Evolutionary conservation across 495 filamentous ascomycete genomes (phyloP).

Genomic region (Xanthoparmelia taractica): DNA sequence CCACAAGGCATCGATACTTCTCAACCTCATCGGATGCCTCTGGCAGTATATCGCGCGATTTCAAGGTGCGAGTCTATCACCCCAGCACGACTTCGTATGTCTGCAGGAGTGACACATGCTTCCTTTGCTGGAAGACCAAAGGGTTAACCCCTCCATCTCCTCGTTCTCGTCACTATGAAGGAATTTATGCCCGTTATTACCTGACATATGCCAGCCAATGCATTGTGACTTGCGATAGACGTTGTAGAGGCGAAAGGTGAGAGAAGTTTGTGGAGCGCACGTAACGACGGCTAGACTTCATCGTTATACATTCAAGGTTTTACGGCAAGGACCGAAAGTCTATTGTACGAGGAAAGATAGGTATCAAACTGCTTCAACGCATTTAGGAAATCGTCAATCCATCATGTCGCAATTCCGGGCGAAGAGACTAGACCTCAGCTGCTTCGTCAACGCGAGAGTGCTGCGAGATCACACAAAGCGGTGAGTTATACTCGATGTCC

Average conservation of each 20-base stretch:
- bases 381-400: neutral
- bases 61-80: too few relatives aligned
- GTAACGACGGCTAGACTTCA: neutral
- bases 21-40: neutral
- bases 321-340: neutral
- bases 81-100: neutral
- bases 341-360: neutral
- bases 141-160: neutral
- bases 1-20: too few relatives aligned
- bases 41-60: neutral
- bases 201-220: neutral
- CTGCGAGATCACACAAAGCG: conserved; percentile 94
- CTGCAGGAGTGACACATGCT: neutral
- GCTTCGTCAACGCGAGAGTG: conserved; percentile 72
- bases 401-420: conserved; percentile 73
- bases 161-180: neutral
- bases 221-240: neutral
- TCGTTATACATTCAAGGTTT: neutral
- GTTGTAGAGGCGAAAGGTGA: neutral
- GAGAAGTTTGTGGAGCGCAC: neutral
- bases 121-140: neutral
- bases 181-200: neutral
- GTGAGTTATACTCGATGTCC: neutral
- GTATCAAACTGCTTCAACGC: neutral
- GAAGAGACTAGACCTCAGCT: conserved; percentile 79